phyloP scores from a whole-genome alignment of 2,329 filamentous ascomycete species.

The Periconia digitata region DNA sequence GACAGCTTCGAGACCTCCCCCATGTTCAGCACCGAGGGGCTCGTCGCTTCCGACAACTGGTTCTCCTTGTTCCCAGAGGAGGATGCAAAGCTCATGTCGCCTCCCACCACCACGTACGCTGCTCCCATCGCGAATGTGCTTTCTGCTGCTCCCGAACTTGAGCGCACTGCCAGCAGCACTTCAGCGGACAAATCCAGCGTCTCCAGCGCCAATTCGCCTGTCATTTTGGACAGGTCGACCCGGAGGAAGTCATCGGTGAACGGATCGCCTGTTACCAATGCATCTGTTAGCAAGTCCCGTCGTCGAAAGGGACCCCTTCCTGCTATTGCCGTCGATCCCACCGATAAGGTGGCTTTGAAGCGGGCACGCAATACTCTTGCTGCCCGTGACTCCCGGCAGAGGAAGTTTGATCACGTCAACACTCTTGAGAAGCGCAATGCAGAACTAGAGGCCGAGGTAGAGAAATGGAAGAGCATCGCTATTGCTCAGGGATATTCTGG shows the following conservation, averaged over 20 bases:
- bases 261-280: conserved; percentile 61
- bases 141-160: conserved; percentile 34
- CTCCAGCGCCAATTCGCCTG: conserved; percentile 40
- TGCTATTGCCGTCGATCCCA: conserved; percentile 74
- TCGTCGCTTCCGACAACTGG: conserved; percentile 64
- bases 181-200: conserved; percentile 40
- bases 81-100: conserved; percentile 26
- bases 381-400: conserved; percentile 87
- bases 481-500: conserved; percentile 40
- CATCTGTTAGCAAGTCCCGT: conserved; percentile 69
- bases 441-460: conserved; percentile 60
- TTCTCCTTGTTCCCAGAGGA: conserved; percentile 67
- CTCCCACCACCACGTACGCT: conserved; percentile 11
- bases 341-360: conserved; percentile 81
- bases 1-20: conserved; percentile 79
- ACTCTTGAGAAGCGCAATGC: conserved; percentile 73
- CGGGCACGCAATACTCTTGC: conserved; percentile 91
- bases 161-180: conserved; percentile 45
- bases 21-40: conserved; percentile 63
- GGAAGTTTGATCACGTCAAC: conserved; percentile 77
- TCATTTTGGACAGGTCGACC: conserved; percentile 38
- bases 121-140: conserved; percentile 11
- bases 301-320: conserved; percentile 80
- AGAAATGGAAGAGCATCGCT: conserved; percentile 47
- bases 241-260: conserved; percentile 46